A percentile compares a stretch with the other conserved stretches of the same genome.
Evolutionary conservation across 441 rosid species (phyloP).

Genomic region (Populus hybrid): DNA sequence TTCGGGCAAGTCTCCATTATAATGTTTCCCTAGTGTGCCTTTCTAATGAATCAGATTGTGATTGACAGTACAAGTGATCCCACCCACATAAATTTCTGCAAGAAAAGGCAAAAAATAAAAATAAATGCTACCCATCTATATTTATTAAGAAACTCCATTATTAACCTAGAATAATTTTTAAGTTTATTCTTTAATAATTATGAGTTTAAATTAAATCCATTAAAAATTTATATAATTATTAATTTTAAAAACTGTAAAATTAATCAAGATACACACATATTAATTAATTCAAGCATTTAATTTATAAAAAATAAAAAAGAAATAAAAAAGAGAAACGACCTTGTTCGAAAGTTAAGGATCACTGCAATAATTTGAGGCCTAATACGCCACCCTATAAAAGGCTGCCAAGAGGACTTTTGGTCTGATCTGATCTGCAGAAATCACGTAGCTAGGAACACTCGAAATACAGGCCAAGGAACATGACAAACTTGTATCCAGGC

Average conservation of each 20-base stretch:
- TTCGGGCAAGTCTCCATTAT: neutral
- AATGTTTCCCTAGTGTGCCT: neutral
- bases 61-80: neutral
- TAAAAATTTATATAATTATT: too few relatives aligned
- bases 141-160: too few relatives aligned
- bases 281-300: accelerated
- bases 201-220: accelerated
- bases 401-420: neutral
- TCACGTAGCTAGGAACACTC: neutral
- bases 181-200: too few relatives aligned
- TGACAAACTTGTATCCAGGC: too few relatives aligned
- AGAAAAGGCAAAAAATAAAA: neutral
- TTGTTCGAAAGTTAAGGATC: neutral
- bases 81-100: neutral
- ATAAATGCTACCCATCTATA: too few relatives aligned
- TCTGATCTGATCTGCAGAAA: neutral
- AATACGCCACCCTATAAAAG: neutral
- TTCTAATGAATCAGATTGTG: neutral
- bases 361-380: neutral
- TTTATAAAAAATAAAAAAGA: too few relatives aligned
- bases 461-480: neutral
- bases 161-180: too few relatives aligned
- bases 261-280: too few relatives aligned
- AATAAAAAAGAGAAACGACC: neutral
- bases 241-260: too few relatives aligned